phyloP scores from a whole-genome alignment of 345 rosid genomes.

The Lumnitzera littorea region DNA sequence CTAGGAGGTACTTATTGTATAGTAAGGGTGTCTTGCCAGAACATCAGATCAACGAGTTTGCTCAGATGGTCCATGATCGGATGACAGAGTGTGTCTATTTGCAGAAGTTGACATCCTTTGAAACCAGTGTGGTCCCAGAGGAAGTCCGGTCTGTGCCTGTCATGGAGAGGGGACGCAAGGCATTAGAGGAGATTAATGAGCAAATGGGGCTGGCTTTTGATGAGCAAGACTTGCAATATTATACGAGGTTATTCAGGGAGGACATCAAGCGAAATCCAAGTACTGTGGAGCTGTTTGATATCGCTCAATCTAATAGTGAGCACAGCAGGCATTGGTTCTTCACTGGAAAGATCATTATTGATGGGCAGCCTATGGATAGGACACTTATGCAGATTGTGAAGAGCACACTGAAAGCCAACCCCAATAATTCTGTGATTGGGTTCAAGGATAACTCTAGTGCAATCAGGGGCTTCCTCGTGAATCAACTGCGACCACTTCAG shows the following conservation, averaged over 20 bases:
- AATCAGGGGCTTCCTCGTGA: conserved; percentile 70
- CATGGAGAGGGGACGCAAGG: conserved; percentile 78
- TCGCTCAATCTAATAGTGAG: conserved; percentile 93
- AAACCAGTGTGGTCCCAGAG: conserved; percentile 63
- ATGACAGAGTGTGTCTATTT: conserved; percentile 83
- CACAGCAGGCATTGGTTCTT: conserved; percentile 97
- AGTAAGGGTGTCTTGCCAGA: conserved; percentile 49
- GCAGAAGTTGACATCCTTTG: conserved; percentile 53
- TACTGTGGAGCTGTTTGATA: conserved; percentile 87
- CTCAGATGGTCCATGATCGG: conserved; percentile 77
- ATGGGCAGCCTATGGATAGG: conserved; percentile 70
- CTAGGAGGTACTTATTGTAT: conserved; percentile 71
- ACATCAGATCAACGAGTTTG: conserved; percentile 51
- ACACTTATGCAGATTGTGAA: conserved; percentile 94
- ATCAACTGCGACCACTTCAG: conserved; percentile 58
- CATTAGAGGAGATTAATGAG: conserved; percentile 83
- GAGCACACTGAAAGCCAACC: conserved; percentile 79
- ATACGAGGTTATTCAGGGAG: conserved; percentile 62
- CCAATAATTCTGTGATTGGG: conserved; percentile 80
- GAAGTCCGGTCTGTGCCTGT: conserved; percentile 65
- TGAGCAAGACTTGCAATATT: conserved; percentile 89
- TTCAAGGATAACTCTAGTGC: conserved; percentile 96
- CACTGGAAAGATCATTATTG: conserved; percentile 75
- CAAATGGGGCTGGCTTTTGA: conserved; percentile 94
- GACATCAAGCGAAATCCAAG: conserved; percentile 77